Evolutionary conservation across 257 asterid species (phyloP), one percentile per base, ranked within the genome.

Genomic region (Avicennia marina): DNA sequence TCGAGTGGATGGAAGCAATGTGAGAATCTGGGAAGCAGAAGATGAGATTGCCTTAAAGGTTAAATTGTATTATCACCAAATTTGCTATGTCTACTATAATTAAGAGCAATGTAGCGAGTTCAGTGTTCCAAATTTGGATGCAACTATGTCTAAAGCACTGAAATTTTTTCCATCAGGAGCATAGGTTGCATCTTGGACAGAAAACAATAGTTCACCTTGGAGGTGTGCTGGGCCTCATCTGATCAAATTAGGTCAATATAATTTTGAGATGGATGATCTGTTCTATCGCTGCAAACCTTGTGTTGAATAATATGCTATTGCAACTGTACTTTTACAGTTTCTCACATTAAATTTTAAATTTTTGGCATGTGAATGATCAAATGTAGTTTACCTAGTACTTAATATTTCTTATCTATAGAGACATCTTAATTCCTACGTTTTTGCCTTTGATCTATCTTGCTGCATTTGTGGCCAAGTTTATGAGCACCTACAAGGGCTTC

Each of bases 191-290:
- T 18, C 95, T 85, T 16, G 98, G 98, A 56, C 97, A 91, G 77
- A 91, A 91, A 81, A 89, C 97, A 38, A 88, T 91, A 73, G 88
- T 91, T 73, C 98, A 91, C 76, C 95, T 91, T 58, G 98, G 88
- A 91, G 97, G 98, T 90, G 79, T 13, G 74, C 59, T 51, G 7
- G 4, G 16, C 16, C n/a, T n/a, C n/a, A n/a, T n/a, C n/a, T n/a
- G n/a, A n/a, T n/a, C n/a, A n/a, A 40, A 39, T 42, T 12, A 65
- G 66, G 55, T 36, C 12, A 36, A 42, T 21, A n/a, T n/a, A n/a
- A n/a, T n/a, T n/a, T n/a, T n/a, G n/a, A n/a, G n/a, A n/a, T n/a
- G n/a, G n/a, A n/a, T n/a, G n/a, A n/a, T n/a, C n/a, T n/a, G n/a
- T n/a, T n/a, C n/a, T n/a, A n/a, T n/a, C n/a, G 17, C 25, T 38